A percentile compares a stretch with the other conserved stretches of the same genome.
Evolutionary conservation across 2,329 filamentous ascomycete genomes (phyloP).

Genomic region (Fusarium pseudograminearum): DNA sequence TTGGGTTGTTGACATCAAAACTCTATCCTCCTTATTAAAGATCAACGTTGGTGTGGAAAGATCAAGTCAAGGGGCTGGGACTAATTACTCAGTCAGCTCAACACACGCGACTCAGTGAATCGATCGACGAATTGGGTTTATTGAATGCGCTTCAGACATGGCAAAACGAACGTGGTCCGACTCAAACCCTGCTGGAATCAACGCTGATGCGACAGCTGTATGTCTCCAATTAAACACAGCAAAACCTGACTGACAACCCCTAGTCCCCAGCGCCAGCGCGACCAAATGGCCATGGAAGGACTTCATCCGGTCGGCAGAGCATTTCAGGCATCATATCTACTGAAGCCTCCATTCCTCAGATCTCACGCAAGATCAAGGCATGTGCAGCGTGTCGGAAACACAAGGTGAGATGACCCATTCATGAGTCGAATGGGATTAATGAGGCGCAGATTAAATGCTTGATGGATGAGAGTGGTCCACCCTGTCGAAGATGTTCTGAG

Average conservation of each 20-base stretch:
- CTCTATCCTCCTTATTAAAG: background rate
- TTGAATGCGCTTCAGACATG: constrained; percentile 13
- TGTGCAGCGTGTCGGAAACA: constrained; percentile 57
- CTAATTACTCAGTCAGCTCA: constrained; percentile 3
- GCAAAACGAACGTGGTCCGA: constrained; percentile 46
- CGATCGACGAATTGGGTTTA: background rate
- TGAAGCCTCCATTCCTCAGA: constrained; percentile 48
- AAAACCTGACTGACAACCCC: constrained; percentile 14
- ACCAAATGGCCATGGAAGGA: constrained; percentile 36
- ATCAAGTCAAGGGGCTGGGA: constrained; percentile 8
- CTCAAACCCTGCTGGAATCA: constrained; percentile 34
- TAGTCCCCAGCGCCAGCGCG: constrained; percentile 31
- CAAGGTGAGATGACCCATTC: constrained; percentile 47
- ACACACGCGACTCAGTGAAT: constrained; percentile 6
- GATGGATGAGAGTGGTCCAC: constrained; percentile 56
- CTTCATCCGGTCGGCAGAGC: constrained; percentile 37
- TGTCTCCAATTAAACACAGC: background rate
- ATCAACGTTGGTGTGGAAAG: background rate
- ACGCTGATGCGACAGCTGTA: constrained; percentile 26
- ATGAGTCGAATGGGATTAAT: background rate
- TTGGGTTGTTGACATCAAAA: background rate
- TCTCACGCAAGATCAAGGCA: constrained; percentile 57
- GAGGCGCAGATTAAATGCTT: constrained; percentile 55
- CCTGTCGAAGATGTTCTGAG: constrained; percentile 55
- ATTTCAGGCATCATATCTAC: constrained; percentile 19